phyloP scores from a whole-genome alignment of 1,139 yeast genomes.

The Hyphopichia burtonii region DNA sequence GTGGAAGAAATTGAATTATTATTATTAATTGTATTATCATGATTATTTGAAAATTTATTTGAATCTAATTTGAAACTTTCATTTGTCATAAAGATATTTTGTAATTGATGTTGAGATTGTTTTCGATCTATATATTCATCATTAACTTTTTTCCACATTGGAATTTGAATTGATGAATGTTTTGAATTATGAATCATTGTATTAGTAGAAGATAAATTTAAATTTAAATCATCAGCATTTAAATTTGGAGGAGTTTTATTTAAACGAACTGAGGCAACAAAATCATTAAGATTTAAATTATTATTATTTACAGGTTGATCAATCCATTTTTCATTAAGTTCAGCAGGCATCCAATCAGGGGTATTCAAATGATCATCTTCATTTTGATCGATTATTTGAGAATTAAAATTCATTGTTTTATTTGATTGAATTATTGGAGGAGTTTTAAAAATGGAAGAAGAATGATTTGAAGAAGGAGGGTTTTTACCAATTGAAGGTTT shows the following conservation, averaged over 20 bases:
- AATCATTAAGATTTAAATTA: conserved; percentile 12
- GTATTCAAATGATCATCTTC: conserved; percentile 13
- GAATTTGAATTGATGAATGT: conserved; percentile 23
- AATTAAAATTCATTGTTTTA: neutral
- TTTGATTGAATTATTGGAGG: neutral
- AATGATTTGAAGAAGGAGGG: neutral
- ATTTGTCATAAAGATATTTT: conserved; percentile 28
- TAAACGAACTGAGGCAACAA: conserved; percentile 32
- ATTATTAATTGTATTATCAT: conserved; percentile 9
- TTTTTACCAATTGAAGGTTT: conserved; percentile 31
- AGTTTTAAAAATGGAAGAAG: neutral
- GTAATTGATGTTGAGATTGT: conserved; percentile 30
- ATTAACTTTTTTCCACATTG: conserved; percentile 39
- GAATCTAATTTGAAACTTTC: conserved; percentile 8
- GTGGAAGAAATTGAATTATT: conserved; percentile 35
- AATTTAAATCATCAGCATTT: conserved; percentile 10
- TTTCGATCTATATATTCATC: conserved; percentile 27
- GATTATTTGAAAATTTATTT: conserved; percentile 3
- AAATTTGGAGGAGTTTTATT: conserved; percentile 14
- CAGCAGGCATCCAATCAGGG: conserved; percentile 49
- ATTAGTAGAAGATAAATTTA: conserved; percentile 23
- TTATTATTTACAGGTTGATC: conserved; percentile 6
- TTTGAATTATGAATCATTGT: conserved; percentile 40
- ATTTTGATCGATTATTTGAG: neutral
- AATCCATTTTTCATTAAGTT: conserved; percentile 38